These are phyloP conservation scores for Anisodus tanguticus DNA, from an alignment of 257 asterid species.

Conservation along the genomic window DNA sequence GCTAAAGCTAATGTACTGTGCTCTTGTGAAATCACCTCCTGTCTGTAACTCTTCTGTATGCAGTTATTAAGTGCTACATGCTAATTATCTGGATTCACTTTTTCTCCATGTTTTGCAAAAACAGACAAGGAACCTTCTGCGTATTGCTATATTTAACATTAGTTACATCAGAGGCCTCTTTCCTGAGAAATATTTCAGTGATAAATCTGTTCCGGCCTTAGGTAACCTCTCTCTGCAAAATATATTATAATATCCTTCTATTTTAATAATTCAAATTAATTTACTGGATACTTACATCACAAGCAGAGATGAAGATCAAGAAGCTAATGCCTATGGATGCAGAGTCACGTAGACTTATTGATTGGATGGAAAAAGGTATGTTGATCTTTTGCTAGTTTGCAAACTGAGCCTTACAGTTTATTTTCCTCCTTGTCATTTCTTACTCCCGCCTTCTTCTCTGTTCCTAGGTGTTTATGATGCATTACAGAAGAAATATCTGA, in stretches of 20 bases:
- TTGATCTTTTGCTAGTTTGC: constrained; percentile 16
- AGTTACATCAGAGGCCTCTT: constrained; percentile 96
- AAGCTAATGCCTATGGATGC: constrained; percentile 99
- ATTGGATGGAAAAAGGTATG: constrained; percentile 98
- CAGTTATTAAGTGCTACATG: background rate
- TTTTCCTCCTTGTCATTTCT: constrained; percentile 28
- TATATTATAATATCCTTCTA: background rate
- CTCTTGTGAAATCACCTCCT: background rate
- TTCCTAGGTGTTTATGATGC: constrained; percentile 90
- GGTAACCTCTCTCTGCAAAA: constrained; percentile 51
- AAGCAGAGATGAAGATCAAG: constrained; percentile 90
- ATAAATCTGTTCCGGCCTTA: constrained; percentile 91
- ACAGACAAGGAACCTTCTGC: constrained; percentile 92
- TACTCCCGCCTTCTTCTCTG: constrained; percentile 29
- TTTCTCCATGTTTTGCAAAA: constrained; percentile 33
- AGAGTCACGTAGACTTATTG: constrained; percentile 93
- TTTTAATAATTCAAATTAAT: constrained; percentile 25
- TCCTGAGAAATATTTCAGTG: constrained; percentile 90
- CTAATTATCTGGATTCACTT: constrained; percentile 22
- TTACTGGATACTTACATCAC: constrained; percentile 31
- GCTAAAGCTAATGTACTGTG: background rate
- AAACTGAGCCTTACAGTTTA: background rate
- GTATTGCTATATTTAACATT: constrained; percentile 95
- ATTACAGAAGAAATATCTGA: constrained; percentile 85
- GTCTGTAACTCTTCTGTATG: background rate